Evolutionary conservation across 257 asterid species (phyloP).

Genomic region (Paulownia fortunei): DNA sequence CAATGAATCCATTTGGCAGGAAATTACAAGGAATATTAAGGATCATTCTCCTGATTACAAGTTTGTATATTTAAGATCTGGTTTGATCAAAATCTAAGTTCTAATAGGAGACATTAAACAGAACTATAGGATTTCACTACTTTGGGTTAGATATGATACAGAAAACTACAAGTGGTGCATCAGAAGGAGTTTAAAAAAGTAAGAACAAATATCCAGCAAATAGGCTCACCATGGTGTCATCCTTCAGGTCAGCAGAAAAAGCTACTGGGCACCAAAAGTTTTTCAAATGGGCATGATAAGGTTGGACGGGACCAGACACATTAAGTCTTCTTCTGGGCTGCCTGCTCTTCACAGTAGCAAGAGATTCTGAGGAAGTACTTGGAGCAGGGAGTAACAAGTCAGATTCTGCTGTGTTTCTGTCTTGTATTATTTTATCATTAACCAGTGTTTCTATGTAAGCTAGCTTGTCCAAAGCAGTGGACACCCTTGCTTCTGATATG

Average conservation of each 20-base stretch:
- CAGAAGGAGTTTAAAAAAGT: neutral
- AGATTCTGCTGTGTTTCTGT: slow-evolving; percentile 50
- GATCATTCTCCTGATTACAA: too few species aligned
- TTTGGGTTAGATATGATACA: neutral
- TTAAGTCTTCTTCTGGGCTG: slow-evolving; percentile 55
- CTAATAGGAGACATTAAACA: neutral
- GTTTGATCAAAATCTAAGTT: neutral
- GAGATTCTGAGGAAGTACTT: slow-evolving; percentile 52
- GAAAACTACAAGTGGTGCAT: neutral
- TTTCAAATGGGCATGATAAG: slow-evolving; percentile 66
- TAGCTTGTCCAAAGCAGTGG: slow-evolving; percentile 88
- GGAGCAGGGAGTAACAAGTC: slow-evolving; percentile 48
- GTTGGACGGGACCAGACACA: slow-evolving; percentile 89
- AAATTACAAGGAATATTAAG: neutral
- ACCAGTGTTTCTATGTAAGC: slow-evolving; percentile 90
- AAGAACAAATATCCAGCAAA: neutral
- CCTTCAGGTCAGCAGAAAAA: slow-evolving; percentile 82
- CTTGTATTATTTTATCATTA: slow-evolving; percentile 76
- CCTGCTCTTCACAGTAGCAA: slow-evolving; percentile 40
- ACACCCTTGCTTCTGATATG: slow-evolving; percentile 90
- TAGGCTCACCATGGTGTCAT: slow-evolving; percentile 80
- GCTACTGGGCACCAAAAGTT: slow-evolving; percentile 98
- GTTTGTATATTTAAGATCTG: too few species aligned
- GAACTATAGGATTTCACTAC: neutral
- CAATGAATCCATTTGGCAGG: neutral